Conservation (phyloP, 2,329 filamentous ascomycete species). For the Lomentospora prolificans region DNA sequence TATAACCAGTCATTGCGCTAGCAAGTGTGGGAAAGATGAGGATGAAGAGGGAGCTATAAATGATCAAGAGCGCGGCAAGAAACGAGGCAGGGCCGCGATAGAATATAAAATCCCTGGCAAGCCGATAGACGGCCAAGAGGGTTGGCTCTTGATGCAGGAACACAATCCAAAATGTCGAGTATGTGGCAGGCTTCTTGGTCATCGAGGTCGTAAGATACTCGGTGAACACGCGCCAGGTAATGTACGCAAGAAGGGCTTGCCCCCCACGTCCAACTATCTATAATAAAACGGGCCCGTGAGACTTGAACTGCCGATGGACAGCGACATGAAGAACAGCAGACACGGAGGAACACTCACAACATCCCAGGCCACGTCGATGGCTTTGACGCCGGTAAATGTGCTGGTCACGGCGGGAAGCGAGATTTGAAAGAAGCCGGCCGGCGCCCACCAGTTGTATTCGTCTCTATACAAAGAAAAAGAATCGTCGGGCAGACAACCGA, state of each 20-base stretch:
- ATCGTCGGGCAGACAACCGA: not conserved
- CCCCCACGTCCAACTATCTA: conserved; percentile 19
- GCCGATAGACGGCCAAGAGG: conserved; percentile 12
- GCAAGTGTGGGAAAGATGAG: conserved; percentile 19
- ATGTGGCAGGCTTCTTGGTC: conserved; percentile 16
- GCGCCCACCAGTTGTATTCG: not conserved
- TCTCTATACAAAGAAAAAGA: not conserved
- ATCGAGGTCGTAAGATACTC: conserved; percentile 18
- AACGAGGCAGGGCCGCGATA: conserved; percentile 14
- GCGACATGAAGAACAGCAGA: not conserved
- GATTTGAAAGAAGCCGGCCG: conserved; percentile 9
- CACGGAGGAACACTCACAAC: conserved; percentile 14
- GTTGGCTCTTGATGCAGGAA: conserved; percentile 16
- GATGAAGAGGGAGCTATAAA: conserved; percentile 16
- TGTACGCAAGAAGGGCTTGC: conserved; percentile 17
- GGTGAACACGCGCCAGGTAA: conserved; percentile 19
- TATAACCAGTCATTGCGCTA: conserved; percentile 21
- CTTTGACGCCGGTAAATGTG: conserved; percentile 17
- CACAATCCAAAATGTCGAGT: conserved; percentile 16
- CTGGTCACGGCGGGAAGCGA: conserved; percentile 14
- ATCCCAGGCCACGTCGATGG: conserved; percentile 19
- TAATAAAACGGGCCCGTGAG: not conserved
- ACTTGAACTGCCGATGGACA: not conserved
- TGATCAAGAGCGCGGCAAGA: conserved; percentile 15
- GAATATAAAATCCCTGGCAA: conserved; percentile 14